Base-by-base conservation (phyloP, 1,284 basidiomycete species). In the Fomitiporia mediterranea region DNA sequence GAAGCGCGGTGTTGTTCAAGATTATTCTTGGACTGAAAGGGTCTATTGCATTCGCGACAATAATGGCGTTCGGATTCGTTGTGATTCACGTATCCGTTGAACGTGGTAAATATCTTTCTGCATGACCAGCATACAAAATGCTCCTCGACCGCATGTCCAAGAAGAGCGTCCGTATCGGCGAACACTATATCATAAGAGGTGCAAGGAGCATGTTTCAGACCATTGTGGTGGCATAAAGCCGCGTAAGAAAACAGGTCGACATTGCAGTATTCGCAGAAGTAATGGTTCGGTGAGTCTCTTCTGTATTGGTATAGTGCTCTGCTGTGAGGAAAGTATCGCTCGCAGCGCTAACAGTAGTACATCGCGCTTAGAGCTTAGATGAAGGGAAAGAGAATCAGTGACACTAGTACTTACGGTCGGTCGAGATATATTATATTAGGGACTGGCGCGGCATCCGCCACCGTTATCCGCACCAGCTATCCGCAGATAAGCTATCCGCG, bases 11-110 rank as follows among this genome's bases (percentile, higher is more conserved):
- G 69, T 39, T 48, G 40, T 1, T 59, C 37, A 15, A 66, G 63
- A 49, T 64, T 64, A 49, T 48, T 59, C 7, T 60, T 35, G 44
- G 39, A 59, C 28, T 57, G 60, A 66, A 83, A 84, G 11, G 69
- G 55, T 6, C 72, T 69, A 23, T 66, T 63, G 65, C 82, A 84
- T 0, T 63, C 25, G 2, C 17, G 49, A 55, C 83, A 85, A 60
- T 79, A 82, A 32, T 53, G 37, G 27, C 52, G 55, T n/a, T 4
- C 13, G 15, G n/a, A 19, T 9, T 35, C 40, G 19, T 21, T 44
- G 35, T 57, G 55, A 25, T 47, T 44, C 6, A 34, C 2, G 13
- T 44, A 30, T 6, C 9, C 49, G n/a, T 39, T 38, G 17, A 21
- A 13, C 30, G n/a, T 42, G 9, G 30, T 19, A 34, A 55, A 58